phyloP scores from a whole-genome alignment of 305 asterid genomes.

The Nicotiana rustica region DNA sequence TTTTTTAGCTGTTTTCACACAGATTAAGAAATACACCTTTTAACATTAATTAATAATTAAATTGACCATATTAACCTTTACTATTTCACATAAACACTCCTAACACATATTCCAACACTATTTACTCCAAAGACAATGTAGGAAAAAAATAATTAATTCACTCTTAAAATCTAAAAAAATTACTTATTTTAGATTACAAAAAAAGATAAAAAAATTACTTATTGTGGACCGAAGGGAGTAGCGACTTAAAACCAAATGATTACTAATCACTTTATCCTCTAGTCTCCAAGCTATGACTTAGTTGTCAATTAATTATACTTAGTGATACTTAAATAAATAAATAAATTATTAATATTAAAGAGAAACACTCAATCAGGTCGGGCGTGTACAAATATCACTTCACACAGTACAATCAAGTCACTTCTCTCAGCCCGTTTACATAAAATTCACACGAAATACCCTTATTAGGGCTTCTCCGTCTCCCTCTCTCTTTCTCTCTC shows the following conservation, averaged over 20 bases:
- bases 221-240: too few species aligned
- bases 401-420: not conserved
- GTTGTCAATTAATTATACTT: not conserved
- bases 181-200: too few species aligned
- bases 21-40: too few species aligned
- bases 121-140: too few species aligned
- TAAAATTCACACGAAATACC: not conserved
- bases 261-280: not conserved
- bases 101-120: too few species aligned
- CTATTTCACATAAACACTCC: too few species aligned
- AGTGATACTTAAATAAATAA: not conserved
- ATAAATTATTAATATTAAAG: not conserved
- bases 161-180: too few species aligned
- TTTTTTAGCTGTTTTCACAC: too few species aligned
- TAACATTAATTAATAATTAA: too few species aligned
- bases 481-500: not conserved
- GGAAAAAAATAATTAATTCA: too few species aligned
- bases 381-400: not conserved
- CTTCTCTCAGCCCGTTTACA: not conserved
- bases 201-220: too few species aligned
- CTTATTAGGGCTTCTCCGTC: conserved; percentile 22
- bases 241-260: not conserved
- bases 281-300: not conserved
- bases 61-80: too few species aligned
- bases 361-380: not conserved